Conservation (phyloP, 805 yeast genomes). For the Clavispora santaluciae region DNA sequence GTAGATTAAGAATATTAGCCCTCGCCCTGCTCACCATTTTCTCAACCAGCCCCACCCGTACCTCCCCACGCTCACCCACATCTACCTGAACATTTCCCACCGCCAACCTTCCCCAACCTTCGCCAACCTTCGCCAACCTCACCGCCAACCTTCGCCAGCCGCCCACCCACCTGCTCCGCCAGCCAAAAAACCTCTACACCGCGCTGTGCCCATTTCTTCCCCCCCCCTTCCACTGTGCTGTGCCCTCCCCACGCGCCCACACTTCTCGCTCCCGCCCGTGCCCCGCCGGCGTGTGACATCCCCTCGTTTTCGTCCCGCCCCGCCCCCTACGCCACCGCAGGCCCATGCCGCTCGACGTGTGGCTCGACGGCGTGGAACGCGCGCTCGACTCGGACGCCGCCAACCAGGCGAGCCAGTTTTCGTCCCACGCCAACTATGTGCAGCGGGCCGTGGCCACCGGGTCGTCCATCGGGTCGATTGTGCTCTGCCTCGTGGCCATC, state of each 20-base stretch:
- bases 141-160: not conserved
- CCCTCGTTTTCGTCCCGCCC: too few species aligned
- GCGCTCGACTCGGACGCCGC: not conserved
- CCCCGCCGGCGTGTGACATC: too few species aligned
- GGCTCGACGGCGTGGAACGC: not conserved
- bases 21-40: too few species aligned
- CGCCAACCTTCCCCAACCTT: not conserved
- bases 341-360: not conserved
- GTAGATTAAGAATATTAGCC: too few species aligned
- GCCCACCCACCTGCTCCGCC: not conserved
- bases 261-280: too few species aligned
- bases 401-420: slow-evolving; percentile 27
- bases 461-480: slow-evolving; percentile 35
- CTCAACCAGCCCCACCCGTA: too few species aligned
- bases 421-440: slow-evolving; percentile 21
- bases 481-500: slow-evolving; percentile 52
- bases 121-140: not conserved
- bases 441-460: slow-evolving; percentile 36
- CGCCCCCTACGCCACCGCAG: too few species aligned
- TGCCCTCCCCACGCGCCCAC: too few species aligned
- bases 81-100: not conserved
- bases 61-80: not conserved
- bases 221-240: too few species aligned
- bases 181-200: too few species aligned
- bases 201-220: too few species aligned